Percentiles rank a stretch among this genome's conserved stretches.
These are phyloP conservation scores for Cnidoscolus chayamansa DNA, from an alignment of 441 rosid species.

Conservation along the genomic window DNA sequence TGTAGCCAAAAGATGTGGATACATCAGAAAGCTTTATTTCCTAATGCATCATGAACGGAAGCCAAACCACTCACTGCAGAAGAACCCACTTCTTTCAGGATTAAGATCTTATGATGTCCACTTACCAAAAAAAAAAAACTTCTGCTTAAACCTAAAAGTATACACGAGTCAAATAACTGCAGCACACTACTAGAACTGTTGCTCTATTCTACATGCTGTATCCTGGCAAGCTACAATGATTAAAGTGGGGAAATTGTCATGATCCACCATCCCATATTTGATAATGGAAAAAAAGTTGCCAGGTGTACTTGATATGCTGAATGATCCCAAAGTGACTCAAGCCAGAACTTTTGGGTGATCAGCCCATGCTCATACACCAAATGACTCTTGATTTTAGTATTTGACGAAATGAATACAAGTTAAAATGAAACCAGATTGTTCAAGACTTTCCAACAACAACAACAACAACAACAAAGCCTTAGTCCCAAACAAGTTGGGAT, in stretches of 20 bases:
- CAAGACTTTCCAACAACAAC: not conserved
- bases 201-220: constrained; percentile 4
- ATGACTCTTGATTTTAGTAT: not conserved
- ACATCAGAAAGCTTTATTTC: constrained; percentile 5
- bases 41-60: not conserved
- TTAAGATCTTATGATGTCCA: not conserved
- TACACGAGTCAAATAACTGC: not conserved
- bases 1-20: not conserved
- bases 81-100: constrained; percentile 1
- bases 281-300: not conserved
- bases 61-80: not conserved
- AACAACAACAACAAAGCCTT: not conserved
- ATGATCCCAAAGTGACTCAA: not conserved
- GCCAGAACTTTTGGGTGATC: not conserved
- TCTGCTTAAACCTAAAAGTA: not conserved
- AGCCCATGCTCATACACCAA: not conserved
- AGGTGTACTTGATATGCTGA: not conserved
- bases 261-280: not conserved
- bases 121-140: no score
- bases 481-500: no score
- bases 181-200: not conserved
- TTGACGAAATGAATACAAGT: not conserved
- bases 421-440: not conserved
- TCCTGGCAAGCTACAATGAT: not conserved
- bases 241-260: not conserved